phyloP scores from a whole-genome alignment of 176 grass and related monocot species.

The Canna indica region DNA sequence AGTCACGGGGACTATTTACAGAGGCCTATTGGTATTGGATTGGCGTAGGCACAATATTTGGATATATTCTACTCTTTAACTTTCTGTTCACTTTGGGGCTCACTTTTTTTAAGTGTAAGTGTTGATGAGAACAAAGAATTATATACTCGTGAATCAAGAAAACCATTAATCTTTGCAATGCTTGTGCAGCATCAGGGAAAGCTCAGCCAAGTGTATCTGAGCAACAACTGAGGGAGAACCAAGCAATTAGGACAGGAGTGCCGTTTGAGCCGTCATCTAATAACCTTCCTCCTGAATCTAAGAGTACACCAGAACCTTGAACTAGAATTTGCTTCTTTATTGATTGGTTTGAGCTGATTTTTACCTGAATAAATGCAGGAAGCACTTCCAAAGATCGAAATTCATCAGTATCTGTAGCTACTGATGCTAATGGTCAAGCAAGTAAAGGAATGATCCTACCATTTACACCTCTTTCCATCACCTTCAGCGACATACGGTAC shows the following conservation, averaged over 20 bases:
- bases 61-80: constrained; percentile 92
- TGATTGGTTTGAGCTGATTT: not conserved
- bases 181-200: not conserved
- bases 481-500: constrained; percentile 63
- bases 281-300: too few species aligned
- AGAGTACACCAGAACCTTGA: too few species aligned
- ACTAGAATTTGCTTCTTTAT: not conserved
- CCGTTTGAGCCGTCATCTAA: not conserved
- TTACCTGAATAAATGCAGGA: not conserved
- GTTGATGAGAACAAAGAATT: too few species aligned
- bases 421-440: not conserved
- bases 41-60: constrained; percentile 60
- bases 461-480: constrained; percentile 56
- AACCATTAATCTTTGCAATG: too few species aligned
- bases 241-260: not conserved
- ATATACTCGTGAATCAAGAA: too few species aligned
- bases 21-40: constrained; percentile 91
- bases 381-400: not conserved
- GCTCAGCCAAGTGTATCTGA: not conserved
- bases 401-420: too few species aligned
- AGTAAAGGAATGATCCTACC: constrained; percentile 75
- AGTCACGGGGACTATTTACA: constrained; percentile 50
- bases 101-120: constrained; percentile 76
- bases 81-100: constrained; percentile 79
- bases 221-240: not conserved